Percentiles rank a stretch among this genome's conserved stretches.
Conservation (phyloP, 495 filamentous ascomycete species). For the Penicillium daleae region DNA sequence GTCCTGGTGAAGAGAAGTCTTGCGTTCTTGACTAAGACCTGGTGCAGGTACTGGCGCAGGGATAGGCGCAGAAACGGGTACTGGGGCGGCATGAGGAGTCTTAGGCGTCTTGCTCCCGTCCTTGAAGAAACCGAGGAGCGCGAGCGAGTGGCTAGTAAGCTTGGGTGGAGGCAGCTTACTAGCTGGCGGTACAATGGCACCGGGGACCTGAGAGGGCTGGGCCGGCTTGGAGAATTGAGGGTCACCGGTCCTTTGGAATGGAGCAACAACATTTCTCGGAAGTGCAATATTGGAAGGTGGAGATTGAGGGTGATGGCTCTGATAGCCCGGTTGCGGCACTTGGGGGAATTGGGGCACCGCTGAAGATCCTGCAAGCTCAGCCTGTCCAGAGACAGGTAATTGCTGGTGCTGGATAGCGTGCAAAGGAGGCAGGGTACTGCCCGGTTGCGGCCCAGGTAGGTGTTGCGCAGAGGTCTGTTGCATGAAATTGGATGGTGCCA, state of each 20-base stretch:
- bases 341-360: constrained; percentile 22
- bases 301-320: constrained; percentile 13
- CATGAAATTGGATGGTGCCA: constrained; percentile 25
- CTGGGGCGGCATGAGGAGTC: constrained; percentile 34
- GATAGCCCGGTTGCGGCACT: constrained; percentile 17
- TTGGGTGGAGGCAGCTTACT: constrained; percentile 62
- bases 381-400: constrained; percentile 17
- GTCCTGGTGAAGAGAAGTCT: constrained; percentile 47
- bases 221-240: constrained; percentile 51
- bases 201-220: constrained; percentile 42
- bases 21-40: constrained; percentile 22
- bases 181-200: constrained; percentile 56
- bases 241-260: constrained; percentile 58
- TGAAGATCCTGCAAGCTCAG: constrained; percentile 21
- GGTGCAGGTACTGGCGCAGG: constrained; percentile 16
- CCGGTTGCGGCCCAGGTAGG: constrained; percentile 15
- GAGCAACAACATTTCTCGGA: constrained; percentile 40
- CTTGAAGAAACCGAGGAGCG: constrained; percentile 69
- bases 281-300: constrained; percentile 13
- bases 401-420: constrained; percentile 13
- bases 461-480: constrained; percentile 32
- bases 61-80: constrained; percentile 19
- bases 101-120: constrained; percentile 40
- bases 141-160: constrained; percentile 64
- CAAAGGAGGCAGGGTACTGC: constrained; percentile 14